Evolutionary conservation across 2,329 filamentous ascomycete species (phyloP), one percentile per base, ranked within the genome.

Genomic region (Pezicula neosporulosa): DNA sequence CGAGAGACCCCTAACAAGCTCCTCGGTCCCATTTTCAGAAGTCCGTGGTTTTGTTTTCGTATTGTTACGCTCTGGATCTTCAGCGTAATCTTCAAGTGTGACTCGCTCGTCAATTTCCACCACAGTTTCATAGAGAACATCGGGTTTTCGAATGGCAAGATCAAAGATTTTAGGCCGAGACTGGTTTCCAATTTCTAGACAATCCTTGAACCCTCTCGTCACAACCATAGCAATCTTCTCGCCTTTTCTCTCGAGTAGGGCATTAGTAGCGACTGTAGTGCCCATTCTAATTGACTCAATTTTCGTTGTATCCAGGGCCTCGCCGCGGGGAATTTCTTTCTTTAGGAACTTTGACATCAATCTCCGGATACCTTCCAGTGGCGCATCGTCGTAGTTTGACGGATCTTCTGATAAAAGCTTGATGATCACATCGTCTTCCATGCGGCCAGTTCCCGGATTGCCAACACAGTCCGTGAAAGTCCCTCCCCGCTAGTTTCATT

Each of bases 201-300:
- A 95, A 68, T 97, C 91, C 60, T 83, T 86, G 75, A 96, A 96
- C 0, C 92, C 92, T 59, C 85, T 86, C 1, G 90, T 96, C 10
- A 95, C 89, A 1, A 96, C 83, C 69, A 97, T 80, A 13, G 89
- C 91, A 65, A 94, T 93, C 60, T 83, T 84, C 72, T 96, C 91
- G 44, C 92, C 92, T 69, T 96, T 96, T 52, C 92, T 78, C 70
- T 97, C 92, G 2, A 97, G 77, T 50, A 97, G 72, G 0, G 92
- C 92, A 68, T 97, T 97, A 1, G 92, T 97, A 9, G 92, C 92
- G 12, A 97, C 91, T 0, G 92, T 97, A 1, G 92, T 97, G 42
- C 92, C 92, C 92, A 97, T 97, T 44, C 92, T 86, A 66, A 97
- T 96, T 50, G 88, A 91, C 60, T 94, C 89, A 60, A 97, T 95